Percentiles rank a stretch among this genome's conserved stretches.
Evolutionary conservation across 257 asterid genomes (phyloP).

Genomic region (Fraxinus excelsior): DNA sequence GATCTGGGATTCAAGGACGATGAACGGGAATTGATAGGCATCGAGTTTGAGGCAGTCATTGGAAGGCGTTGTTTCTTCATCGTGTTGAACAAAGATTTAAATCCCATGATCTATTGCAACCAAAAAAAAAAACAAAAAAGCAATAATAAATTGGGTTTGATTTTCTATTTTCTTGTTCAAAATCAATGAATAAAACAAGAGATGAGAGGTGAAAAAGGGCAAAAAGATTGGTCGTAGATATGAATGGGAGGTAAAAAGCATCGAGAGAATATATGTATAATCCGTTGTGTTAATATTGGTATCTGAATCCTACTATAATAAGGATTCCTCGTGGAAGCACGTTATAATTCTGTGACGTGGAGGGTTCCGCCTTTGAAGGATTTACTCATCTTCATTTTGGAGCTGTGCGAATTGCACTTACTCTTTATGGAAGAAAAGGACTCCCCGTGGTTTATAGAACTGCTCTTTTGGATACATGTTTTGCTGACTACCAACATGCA

Average conservation of each 20-base stretch:
- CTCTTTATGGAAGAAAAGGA: no score
- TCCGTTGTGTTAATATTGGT: background rate
- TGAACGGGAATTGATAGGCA: slow-evolving; percentile 34
- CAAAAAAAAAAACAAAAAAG: background rate
- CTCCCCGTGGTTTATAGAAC: no score
- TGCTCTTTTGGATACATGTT: no score
- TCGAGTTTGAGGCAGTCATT: slow-evolving; percentile 10
- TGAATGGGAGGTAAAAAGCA: background rate
- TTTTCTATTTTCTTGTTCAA: background rate
- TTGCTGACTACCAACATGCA: no score
- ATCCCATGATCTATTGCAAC: slow-evolving; percentile 43
- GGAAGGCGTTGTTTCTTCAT: slow-evolving; percentile 36
- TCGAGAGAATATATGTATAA: background rate
- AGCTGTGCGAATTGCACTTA: no score
- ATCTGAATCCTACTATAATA: background rate
- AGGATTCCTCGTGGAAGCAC: background rate
- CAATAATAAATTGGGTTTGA: background rate
- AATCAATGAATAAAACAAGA: background rate
- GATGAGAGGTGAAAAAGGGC: background rate
- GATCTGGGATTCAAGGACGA: slow-evolving; percentile 44
- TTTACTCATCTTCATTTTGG: no score
- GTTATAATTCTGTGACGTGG: no score
- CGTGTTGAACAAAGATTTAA: slow-evolving; percentile 52
- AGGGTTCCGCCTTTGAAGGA: no score
- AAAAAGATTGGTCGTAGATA: background rate